Percentiles rank a stretch among this genome's conserved stretches.
Evolutionary conservation across 352 stramenopile genomes (phyloP).

Genomic region (Pythium apleroticum): DNA sequence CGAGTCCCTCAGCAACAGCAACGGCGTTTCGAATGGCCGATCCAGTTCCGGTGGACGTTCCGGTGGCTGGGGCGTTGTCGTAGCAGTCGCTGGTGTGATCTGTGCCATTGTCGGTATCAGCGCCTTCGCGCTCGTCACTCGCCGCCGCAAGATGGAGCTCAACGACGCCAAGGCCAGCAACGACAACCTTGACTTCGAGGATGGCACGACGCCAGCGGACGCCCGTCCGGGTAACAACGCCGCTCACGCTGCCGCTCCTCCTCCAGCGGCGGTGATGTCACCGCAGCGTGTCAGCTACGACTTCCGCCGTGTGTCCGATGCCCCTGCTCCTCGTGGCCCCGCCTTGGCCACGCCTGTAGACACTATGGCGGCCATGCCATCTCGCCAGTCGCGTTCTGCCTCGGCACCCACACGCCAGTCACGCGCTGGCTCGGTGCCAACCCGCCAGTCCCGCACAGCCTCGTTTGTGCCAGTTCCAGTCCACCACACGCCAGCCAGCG

Average conservation of each 20-base stretch:
- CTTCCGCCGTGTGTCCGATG: slow-evolving; percentile 10
- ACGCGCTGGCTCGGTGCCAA: neutral
- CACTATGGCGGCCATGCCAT: neutral
- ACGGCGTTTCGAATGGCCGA: neutral
- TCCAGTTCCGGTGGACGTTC: neutral
- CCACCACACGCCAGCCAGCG: slow-evolving; percentile 3
- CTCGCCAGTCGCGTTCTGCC: neutral
- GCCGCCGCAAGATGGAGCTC: slow-evolving; percentile 15
- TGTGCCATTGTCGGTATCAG: slow-evolving; percentile 21
- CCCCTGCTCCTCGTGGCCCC: neutral
- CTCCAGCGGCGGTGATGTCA: slow-evolving; percentile 1
- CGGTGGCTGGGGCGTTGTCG: slow-evolving; percentile 14
- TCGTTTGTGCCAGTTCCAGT: neutral
- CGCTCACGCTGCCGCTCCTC: neutral
- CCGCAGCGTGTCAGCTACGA: slow-evolving; percentile 21
- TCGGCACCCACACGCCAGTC: neutral
- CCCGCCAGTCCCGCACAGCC: neutral
- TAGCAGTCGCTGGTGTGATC: slow-evolving; percentile 22
- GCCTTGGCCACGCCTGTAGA: slow-evolving; percentile 6
- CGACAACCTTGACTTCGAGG: slow-evolving; percentile 22
- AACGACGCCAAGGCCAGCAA: slow-evolving; percentile 19
- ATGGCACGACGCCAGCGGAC: slow-evolving; percentile 19
- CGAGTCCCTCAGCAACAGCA: slow-evolving; percentile 15
- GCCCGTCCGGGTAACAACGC: neutral
- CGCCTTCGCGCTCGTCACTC: slow-evolving; percentile 20